Conservation (phyloP, 2,329 filamentous ascomycete genomes). For the Calonectria henricotiae region DNA sequence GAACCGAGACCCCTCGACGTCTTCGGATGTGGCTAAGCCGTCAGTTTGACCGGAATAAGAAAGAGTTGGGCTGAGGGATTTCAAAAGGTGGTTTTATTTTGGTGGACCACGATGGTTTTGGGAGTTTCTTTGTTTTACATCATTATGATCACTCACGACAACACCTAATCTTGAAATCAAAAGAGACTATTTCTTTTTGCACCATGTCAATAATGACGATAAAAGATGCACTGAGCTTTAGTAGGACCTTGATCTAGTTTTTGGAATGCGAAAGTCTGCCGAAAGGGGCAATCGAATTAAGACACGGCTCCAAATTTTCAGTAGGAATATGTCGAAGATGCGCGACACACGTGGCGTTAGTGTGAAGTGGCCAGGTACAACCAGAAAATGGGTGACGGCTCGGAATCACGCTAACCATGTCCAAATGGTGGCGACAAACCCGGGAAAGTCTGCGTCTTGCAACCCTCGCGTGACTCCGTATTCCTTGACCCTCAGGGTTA, state of each 20-base stretch:
- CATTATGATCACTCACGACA: background rate
- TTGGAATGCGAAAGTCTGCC: background rate
- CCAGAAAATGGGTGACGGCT: background rate
- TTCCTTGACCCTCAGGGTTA: background rate
- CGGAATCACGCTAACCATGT: background rate
- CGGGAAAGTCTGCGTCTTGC: background rate
- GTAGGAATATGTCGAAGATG: slow-evolving; percentile 2
- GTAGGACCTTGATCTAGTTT: no score
- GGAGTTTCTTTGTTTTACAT: background rate
- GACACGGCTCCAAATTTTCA: background rate
- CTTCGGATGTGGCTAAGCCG: slow-evolving; percentile 15
- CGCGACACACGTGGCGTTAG: slow-evolving; percentile 7
- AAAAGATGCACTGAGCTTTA: background rate
- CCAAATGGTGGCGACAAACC: background rate
- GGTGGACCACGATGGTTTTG: background rate
- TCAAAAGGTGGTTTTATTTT: background rate
- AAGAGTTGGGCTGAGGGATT: no score
- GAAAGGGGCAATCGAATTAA: background rate
- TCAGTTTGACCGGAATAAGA: background rate
- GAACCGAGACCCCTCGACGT: slow-evolving; percentile 21
- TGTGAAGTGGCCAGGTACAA: slow-evolving; percentile 7
- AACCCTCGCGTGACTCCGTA: background rate
- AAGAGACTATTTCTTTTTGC: background rate
- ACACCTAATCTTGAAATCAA: background rate
- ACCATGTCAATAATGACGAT: background rate